A percentile compares a stretch with the other conserved stretches of the same genome.
phyloP scores from a whole-genome alignment of 257 asterid genomes.

The Jacaranda copaia region DNA sequence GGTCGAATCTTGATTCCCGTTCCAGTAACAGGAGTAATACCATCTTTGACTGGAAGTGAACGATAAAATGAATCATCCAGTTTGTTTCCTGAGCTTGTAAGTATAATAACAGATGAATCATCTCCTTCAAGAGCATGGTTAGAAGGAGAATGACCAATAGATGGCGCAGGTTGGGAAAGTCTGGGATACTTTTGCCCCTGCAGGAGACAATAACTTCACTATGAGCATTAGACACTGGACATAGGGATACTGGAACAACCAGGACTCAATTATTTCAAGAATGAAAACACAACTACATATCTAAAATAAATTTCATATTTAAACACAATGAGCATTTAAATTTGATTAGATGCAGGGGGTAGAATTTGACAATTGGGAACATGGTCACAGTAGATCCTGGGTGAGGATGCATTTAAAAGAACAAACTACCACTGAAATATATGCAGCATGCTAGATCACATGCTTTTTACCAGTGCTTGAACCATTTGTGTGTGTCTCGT shows the following conservation, averaged over 20 bases:
- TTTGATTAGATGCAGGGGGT: neutral
- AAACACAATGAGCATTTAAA: neutral
- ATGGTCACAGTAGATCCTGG: slow-evolving; percentile 3
- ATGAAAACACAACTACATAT: slow-evolving; percentile 20
- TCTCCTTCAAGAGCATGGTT: slow-evolving; percentile 43
- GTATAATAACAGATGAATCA: slow-evolving; percentile 29
- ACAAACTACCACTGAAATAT: slow-evolving; percentile 5
- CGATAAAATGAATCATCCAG: slow-evolving; percentile 33
- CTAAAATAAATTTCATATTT: neutral
- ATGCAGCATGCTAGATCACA: slow-evolving; percentile 17
- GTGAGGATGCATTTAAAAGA: slow-evolving; percentile 5
- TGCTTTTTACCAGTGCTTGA: slow-evolving; percentile 41
- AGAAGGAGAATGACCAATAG: slow-evolving; percentile 31
- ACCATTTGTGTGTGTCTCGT: slow-evolving; percentile 17
- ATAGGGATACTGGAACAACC: slow-evolving; percentile 18
- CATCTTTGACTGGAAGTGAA: slow-evolving; percentile 37
- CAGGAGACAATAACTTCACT: slow-evolving; percentile 28
- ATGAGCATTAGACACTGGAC: slow-evolving; percentile 19
- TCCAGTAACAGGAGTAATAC: slow-evolving; percentile 37
- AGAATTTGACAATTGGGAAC: neutral
- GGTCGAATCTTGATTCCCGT: slow-evolving; percentile 57
- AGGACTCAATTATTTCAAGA: neutral
- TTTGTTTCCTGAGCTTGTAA: slow-evolving; percentile 30
- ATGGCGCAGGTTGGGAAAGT: slow-evolving; percentile 25
- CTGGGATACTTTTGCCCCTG: slow-evolving; percentile 45